Conservation (phyloP, 2,329 filamentous ascomycete genomes). For the Ophiostoma sp. region DNA sequence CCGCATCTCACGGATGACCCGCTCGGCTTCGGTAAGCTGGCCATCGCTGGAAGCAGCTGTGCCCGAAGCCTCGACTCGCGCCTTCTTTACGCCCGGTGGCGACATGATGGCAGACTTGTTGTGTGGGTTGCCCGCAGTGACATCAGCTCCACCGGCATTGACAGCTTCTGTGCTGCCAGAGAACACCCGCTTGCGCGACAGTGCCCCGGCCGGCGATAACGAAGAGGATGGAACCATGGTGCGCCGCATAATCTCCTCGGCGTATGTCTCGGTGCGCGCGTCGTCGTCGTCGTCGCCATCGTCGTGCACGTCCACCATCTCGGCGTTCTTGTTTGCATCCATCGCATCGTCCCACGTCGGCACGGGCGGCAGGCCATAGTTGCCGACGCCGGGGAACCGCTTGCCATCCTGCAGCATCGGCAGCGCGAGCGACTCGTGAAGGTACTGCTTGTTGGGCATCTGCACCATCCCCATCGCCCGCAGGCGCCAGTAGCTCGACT, state of each 20-base stretch:
- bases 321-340: background rate
- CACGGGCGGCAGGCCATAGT: constrained; percentile 33
- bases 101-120: background rate
- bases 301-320: background rate
- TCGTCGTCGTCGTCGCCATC: background rate
- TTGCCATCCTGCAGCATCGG: constrained; percentile 41
- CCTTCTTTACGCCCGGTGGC: constrained; percentile 19
- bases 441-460: constrained; percentile 31
- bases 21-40: constrained; percentile 27
- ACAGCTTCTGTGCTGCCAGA: constrained; percentile 8
- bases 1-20: constrained; percentile 41
- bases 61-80: constrained; percentile 6
- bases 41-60: background rate
- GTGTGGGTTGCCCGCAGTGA: background rate
- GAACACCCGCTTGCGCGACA: constrained; percentile 21
- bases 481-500: constrained; percentile 37
- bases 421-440: constrained; percentile 42
- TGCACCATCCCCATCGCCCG: constrained; percentile 42
- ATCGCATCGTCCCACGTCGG: constrained; percentile 4
- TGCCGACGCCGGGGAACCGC: constrained; percentile 36
- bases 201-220: background rate
- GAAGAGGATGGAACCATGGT: background rate
- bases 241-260: constrained; percentile 19
- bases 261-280: constrained; percentile 14
- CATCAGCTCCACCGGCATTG: background rate